Base-by-base conservation (phyloP, 2,329 filamentous ascomycete genomes). In the Orbilia blumenaviensis region DNA sequence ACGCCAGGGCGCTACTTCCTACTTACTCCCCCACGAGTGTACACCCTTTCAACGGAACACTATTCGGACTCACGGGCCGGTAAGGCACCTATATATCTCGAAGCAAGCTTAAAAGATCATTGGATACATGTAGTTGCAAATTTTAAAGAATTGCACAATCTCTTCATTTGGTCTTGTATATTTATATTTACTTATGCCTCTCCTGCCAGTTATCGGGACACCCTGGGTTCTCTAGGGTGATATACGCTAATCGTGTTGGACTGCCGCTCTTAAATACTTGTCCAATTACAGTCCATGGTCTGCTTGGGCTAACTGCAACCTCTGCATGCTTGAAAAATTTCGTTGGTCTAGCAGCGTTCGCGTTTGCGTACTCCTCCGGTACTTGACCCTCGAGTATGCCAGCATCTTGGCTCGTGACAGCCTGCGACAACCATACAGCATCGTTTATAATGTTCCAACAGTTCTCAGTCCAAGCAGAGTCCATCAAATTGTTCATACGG, bases 401-500 rank as follows among this genome's bases (percentile, higher is more conserved):
- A 50, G 16, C 3, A 16, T 14, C 16, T 7, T n/a, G 14, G 6
- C 48, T 54, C 0, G 48, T 32, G 34, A 34, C 9, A 21, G 16
- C 48, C 12, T 54, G 23, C n/a, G 48, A 1, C 27, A 54, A 54
- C 25, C 27, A 54, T 1, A 34, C 32, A 0, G 42, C 64, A 3
- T 16, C 2, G 2, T 27, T 68, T 7, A 34, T 34, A 23, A 10
- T 4, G 14, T 68, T 41, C 16, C 14, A 25, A 8, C 64, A 68
- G 6, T 1, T 29, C 3, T 12, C 18, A 12, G 23, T 48, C 64
- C 64, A 67, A 16, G n/a, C 10, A 7, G 25, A n/a, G 7, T 16
- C 14, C 52, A 46, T 44, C 66, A 50, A 25, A 32, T 69, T 61
- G 9, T 34, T 41, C 4, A 69, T 1, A 14, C 54, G 42, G 25